Base-by-base conservation (phyloP, 2,329 filamentous ascomycete genomes). In the Colletotrichum incanum region DNA sequence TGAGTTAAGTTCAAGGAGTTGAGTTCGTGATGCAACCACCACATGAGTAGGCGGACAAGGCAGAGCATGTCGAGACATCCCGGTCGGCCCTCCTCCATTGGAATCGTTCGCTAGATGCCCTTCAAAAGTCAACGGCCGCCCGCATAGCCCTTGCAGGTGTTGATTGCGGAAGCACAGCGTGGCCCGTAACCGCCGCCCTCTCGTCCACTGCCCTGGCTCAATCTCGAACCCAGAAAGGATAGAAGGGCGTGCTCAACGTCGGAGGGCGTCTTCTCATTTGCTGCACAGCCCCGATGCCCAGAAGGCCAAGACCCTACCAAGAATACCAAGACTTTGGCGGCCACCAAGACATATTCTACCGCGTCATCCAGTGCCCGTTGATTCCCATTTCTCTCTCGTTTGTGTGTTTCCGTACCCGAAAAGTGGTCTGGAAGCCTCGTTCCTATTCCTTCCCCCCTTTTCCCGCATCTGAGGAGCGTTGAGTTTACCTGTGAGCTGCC, bases 211-310 rank as follows among this genome's bases (percentile, higher is more conserved):
- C 45, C 60, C 60, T 52, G 47, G 60, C 60, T 52, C 45, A 11
- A 26, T 52, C 31, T 63, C 45, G 60, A 63, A 52, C 45, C 60
- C 47, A 28, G 16, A 50, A 9, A 41, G 55, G 55, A 55, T 55
- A 34, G 58, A 61, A 61, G 43, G 20, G 58, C 50, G 50, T 61
- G 58, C 41, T 23, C 60, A 37, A 52, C n/a, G n/a, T 18, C 39
- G 47, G 37, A 43, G 26, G 52, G 37, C 50, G 52, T n/a, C 59
- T 67, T 64, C 47, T 72, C 70, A 72, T 72, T 72, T 73, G 72
- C 58, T 72, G 72, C 72, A 74, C 72, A 74, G 72, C 72, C 72
- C 72, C 72, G 65, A 66, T 73, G 72, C 72, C 72, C 72, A 74
- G 72, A 73, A 73, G 65, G 72, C 72, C 72, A 74, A 74, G 72